These are phyloP conservation scores for Polytrichum commune DNA, from an alignment of 225 moss, liverwort and hornwort genomes.

Conservation along the genomic window DNA sequence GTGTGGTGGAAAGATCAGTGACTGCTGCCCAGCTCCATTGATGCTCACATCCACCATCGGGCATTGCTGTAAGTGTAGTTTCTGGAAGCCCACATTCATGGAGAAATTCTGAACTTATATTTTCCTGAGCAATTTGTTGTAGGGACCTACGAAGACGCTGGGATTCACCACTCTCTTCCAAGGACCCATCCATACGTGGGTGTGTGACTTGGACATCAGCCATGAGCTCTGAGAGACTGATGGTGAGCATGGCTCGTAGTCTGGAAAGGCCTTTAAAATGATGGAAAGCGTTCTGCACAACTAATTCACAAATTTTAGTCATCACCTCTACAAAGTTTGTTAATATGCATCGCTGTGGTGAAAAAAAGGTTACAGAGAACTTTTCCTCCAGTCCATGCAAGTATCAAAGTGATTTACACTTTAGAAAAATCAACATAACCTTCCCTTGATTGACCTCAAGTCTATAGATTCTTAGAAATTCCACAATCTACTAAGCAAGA, in stretches of 20 bases:
- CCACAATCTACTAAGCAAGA: too few species aligned
- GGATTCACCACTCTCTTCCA: constrained; percentile 97
- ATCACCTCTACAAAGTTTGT: too few species aligned
- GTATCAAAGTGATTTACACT: too few species aligned
- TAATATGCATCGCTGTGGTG: too few species aligned
- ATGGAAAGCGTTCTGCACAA: constrained; percentile 87
- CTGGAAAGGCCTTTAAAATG: constrained; percentile 84
- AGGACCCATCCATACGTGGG: constrained; percentile 77
- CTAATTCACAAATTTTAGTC: not conserved
- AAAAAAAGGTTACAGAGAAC: too few species aligned
- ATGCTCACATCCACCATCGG: constrained; percentile 65
- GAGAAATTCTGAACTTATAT: constrained; percentile 67
- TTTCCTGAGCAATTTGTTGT: constrained; percentile 76
- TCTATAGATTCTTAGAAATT: too few species aligned
- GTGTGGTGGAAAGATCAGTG: constrained; percentile 71
- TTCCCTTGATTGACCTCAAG: too few species aligned
- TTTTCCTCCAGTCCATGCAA: too few species aligned
- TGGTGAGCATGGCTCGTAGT: constrained; percentile 93
- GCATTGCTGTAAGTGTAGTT: constrained; percentile 62
- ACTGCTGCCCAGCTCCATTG: constrained; percentile 85
- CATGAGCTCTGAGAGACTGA: constrained; percentile 97
- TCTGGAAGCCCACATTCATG: constrained; percentile 86
- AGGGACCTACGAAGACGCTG: constrained; percentile 86
- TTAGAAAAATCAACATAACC: too few species aligned
- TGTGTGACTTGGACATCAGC: constrained; percentile 99